phyloP scores from a whole-genome alignment of 2,329 filamentous ascomycete genomes.

The Xylaria sp. region DNA sequence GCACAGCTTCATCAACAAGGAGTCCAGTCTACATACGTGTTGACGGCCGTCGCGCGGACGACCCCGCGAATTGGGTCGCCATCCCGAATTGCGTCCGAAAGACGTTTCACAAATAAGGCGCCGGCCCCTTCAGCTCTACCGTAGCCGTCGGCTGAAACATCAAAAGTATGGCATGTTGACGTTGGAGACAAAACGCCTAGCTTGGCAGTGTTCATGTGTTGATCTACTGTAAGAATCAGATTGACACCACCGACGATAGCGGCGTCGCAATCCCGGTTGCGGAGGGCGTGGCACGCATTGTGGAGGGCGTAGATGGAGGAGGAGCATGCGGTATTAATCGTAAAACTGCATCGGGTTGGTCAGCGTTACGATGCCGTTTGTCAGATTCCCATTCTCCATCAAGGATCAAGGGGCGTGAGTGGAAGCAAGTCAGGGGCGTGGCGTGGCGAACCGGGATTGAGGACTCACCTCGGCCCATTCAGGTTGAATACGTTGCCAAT shows the following conservation, averaged over 20 bases:
- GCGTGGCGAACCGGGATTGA: slow-evolving; percentile 27
- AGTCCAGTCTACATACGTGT: slow-evolving; percentile 37
- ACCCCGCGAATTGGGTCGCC: slow-evolving; percentile 46
- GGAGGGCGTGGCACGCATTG: slow-evolving; percentile 46
- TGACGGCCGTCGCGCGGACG: slow-evolving; percentile 42
- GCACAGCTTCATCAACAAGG: neutral
- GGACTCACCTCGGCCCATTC: slow-evolving; percentile 44
- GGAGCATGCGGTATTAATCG: slow-evolving; percentile 52
- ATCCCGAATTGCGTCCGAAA: slow-evolving; percentile 45
- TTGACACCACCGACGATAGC: slow-evolving; percentile 53
- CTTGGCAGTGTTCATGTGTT: slow-evolving; percentile 47
- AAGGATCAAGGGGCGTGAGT: slow-evolving; percentile 5
- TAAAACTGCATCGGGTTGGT: slow-evolving; percentile 27
- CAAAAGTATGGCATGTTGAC: slow-evolving; percentile 47
- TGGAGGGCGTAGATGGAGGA: slow-evolving; percentile 51
- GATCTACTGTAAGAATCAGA: slow-evolving; percentile 48
- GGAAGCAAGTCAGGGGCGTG: slow-evolving; percentile 5
- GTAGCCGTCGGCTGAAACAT: slow-evolving; percentile 47
- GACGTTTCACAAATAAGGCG: slow-evolving; percentile 42
- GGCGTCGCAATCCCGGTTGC: slow-evolving; percentile 45
- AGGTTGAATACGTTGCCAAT: slow-evolving; percentile 53
- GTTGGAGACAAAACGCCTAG: slow-evolving; percentile 50
- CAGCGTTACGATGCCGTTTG: slow-evolving; percentile 2
- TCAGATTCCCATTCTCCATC: neutral
- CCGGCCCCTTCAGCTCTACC: slow-evolving; percentile 40